Base-by-base conservation (phyloP, 305 asterid genomes). In the Salvia sclarea region DNA sequence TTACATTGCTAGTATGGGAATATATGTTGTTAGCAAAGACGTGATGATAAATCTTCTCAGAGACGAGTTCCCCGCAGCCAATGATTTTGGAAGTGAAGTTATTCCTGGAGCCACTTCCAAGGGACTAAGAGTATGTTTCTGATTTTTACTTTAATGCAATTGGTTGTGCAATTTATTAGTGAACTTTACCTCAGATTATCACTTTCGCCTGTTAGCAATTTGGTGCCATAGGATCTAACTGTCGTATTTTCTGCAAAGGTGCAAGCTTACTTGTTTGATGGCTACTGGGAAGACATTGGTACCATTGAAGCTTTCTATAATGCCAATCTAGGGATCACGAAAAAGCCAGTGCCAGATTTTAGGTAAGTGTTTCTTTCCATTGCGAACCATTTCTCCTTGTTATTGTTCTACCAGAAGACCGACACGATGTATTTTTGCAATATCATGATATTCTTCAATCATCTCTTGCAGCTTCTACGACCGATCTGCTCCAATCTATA, bases 221-320 rank as follows among this genome's bases (percentile, higher is more conserved):
- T 38, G 21, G 66, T n/a, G 20, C 16, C 50, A 60, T 66, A 14
- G 8, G 74, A 64, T 66, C 68, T 75, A 60, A 83, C 70, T 28
- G 53, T 50, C 33, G 7, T 44, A 22, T 28, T 52, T 24, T 79
- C 18, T 38, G 6, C 48, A 8, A 68, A 91, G 98, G 98, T 91
- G 72, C 98, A 92, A 84, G 97, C 98, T 60, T 86, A 90, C 80
- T 78, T 92, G 76, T 90, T 82, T 78, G 96, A 92, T 74, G 98
- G 97, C 73, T 92, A 92, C 83, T 92, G 96, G 98, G 98, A 92
- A 81, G 98, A 92, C 74, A 92, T 92, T 75, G 98, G 98, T 69
- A 92, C 98, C 18, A 92, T 92, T 71, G 98, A 92, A 81, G 98
- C 98, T 75, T 92, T 92, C 82, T 92, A 92, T 75, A 92, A 92